Conservation (phyloP, 139 green algal species). For the Tetratostichococcus sp. region DNA sequence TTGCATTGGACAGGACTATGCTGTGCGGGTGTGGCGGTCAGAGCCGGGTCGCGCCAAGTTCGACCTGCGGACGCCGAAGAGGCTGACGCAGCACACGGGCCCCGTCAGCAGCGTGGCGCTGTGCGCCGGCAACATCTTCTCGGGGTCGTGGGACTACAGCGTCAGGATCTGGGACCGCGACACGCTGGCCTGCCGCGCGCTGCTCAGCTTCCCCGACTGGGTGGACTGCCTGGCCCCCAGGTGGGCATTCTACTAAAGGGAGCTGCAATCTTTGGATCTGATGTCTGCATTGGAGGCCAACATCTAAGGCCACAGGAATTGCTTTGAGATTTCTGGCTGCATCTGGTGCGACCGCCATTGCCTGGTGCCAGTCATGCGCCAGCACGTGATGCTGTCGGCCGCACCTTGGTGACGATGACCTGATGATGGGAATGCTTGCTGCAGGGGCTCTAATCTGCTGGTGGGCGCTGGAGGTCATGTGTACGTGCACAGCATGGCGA, state of each 20-base stretch:
- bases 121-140: neutral
- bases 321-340: too few species aligned
- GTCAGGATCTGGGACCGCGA: slow-evolving; percentile 46
- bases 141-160: slow-evolving; percentile 51
- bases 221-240: slow-evolving; percentile 37
- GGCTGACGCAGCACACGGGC: neutral
- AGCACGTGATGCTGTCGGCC: too few species aligned
- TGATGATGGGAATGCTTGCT: neutral
- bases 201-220: slow-evolving; percentile 61
- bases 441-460: slow-evolving; percentile 10
- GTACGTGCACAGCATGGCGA: slow-evolving; percentile 8
- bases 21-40: neutral
- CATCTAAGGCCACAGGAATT: too few species aligned
- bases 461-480: slow-evolving; percentile 3
- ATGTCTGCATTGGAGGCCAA: too few species aligned
- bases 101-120: neutral
- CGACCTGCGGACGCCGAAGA: neutral
- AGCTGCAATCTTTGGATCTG: too few species aligned
- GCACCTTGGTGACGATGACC: too few species aligned
- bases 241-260: neutral
- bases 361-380: too few species aligned
- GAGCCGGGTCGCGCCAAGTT: neutral
- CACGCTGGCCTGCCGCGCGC: slow-evolving; percentile 7
- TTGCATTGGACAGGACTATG: neutral
- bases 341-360: too few species aligned